Evolutionary conservation across 2,329 filamentous ascomycete genomes (phyloP).

Genomic region (Ciborinia camelliae): DNA sequence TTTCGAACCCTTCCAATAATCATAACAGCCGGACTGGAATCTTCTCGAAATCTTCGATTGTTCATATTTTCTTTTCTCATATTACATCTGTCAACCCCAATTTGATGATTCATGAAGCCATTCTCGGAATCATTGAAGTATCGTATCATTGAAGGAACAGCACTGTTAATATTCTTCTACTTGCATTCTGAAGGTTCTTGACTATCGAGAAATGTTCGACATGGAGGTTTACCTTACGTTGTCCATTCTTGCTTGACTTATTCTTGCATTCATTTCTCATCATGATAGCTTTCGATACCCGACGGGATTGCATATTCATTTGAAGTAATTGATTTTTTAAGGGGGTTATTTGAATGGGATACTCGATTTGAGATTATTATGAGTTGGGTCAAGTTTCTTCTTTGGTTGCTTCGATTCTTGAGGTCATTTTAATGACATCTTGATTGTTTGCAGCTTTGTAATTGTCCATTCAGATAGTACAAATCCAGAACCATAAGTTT

Average conservation of each 20-base stretch:
- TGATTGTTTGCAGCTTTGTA: slow-evolving; percentile 13
- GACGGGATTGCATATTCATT: background rate
- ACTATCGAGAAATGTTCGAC: background rate
- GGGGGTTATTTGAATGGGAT: background rate
- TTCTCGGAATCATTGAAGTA: slow-evolving; percentile 9
- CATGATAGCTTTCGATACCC: background rate
- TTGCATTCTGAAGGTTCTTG: background rate
- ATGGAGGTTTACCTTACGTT: background rate
- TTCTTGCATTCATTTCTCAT: slow-evolving; percentile 17
- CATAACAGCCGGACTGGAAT: background rate
- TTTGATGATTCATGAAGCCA: slow-evolving; percentile 22
- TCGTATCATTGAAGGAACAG: slow-evolving; percentile 17
- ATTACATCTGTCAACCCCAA: slow-evolving; percentile 3
- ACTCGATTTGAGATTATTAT: slow-evolving; percentile 12
- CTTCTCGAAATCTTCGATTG: background rate
- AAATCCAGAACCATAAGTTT: slow-evolving; percentile 3
- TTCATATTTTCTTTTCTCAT: slow-evolving; percentile 6
- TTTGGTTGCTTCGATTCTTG: slow-evolving; percentile 10
- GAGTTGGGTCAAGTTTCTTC: slow-evolving; percentile 11
- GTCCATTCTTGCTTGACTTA: background rate
- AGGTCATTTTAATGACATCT: slow-evolving; percentile 7
- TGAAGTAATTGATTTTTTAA: background rate
- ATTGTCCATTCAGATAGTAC: slow-evolving; percentile 15
- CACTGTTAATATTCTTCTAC: slow-evolving; percentile 14
- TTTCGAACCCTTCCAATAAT: background rate